phyloP scores from a whole-genome alignment of 352 stramenopile species.

The Phytophthora europaea region DNA sequence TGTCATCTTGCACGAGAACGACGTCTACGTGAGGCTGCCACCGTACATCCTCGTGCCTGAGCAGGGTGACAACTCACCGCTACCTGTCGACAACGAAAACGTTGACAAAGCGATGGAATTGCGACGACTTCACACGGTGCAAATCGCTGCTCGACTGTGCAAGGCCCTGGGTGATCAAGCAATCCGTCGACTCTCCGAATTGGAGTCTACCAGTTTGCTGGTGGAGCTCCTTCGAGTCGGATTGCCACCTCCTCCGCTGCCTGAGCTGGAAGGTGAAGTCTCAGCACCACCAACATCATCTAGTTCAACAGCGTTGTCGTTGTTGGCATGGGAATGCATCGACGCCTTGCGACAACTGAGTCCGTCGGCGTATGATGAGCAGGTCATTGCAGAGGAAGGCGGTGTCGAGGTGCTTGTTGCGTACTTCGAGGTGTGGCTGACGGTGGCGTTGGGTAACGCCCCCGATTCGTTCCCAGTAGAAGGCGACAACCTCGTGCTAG shows the following conservation, averaged over 20 bases:
- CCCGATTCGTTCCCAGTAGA: constrained; percentile 13
- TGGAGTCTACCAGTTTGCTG: constrained; percentile 53
- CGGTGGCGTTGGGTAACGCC: constrained; percentile 23
- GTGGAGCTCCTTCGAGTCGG: constrained; percentile 49
- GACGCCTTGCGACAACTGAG: constrained; percentile 53
- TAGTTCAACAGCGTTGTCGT: constrained; percentile 17
- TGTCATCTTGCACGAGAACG: constrained; percentile 63
- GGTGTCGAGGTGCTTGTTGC: constrained; percentile 52
- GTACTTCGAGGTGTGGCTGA: constrained; percentile 49
- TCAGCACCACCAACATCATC: neutral
- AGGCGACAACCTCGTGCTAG: constrained; percentile 28
- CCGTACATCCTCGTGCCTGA: constrained; percentile 46
- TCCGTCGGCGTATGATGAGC: constrained; percentile 44
- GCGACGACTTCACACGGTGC: constrained; percentile 27
- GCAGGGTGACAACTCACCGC: constrained; percentile 15
- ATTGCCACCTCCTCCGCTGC: constrained; percentile 1
- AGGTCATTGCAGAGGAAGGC: constrained; percentile 50
- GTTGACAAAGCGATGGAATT: neutral
- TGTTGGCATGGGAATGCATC: constrained; percentile 47
- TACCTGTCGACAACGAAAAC: neutral
- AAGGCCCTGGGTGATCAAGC: constrained; percentile 44
- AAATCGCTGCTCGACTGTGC: constrained; percentile 43
- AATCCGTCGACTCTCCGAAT: constrained; percentile 45
- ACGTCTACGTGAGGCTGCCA: constrained; percentile 54
- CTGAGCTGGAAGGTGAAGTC: constrained; percentile 11